Percentiles rank a stretch among this genome's conserved stretches.
phyloP scores from a whole-genome alignment of 1,284 basidiomycete genomes.

The Rhodotorula mucilaginosa region DNA sequence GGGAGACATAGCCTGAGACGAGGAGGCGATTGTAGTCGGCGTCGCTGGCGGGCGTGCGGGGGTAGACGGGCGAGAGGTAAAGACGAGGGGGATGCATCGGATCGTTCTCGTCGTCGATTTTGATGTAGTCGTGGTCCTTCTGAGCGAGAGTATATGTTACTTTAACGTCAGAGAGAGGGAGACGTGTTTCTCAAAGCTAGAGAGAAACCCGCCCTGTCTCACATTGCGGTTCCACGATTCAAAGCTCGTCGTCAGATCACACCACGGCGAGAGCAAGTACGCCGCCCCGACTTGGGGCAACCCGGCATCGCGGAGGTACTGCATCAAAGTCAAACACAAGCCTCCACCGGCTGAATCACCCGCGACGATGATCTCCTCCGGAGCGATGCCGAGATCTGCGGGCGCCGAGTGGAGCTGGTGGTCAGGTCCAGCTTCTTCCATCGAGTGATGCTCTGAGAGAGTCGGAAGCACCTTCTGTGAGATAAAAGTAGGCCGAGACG shows the following conservation, averaged over 20 bases:
- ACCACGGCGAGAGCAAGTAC: constrained; percentile 38
- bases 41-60: not conserved
- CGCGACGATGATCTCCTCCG: constrained; percentile 37
- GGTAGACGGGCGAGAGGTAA: constrained; percentile 11
- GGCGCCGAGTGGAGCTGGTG: no score
- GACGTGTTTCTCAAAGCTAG: no score
- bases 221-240: constrained; percentile 12
- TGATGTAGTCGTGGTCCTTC: constrained; percentile 18
- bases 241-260: constrained; percentile 38
- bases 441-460: no score
- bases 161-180: not conserved
- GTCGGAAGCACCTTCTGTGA: constrained; percentile 24
- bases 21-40: not conserved
- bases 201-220: constrained; percentile 7
- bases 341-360: constrained; percentile 51
- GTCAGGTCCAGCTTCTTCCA: no score
- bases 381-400: constrained; percentile 27
- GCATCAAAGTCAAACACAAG: constrained; percentile 46
- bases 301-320: constrained; percentile 47
- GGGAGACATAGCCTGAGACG: constrained; percentile 35
- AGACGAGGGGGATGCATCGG: not conserved
- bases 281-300: constrained; percentile 25
- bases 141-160: no score
- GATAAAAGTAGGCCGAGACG: constrained; percentile 47
- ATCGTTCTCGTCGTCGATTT: not conserved